Evolutionary conservation across 495 filamentous ascomycete species (phyloP).

Genomic region (Immersiella caudata): DNA sequence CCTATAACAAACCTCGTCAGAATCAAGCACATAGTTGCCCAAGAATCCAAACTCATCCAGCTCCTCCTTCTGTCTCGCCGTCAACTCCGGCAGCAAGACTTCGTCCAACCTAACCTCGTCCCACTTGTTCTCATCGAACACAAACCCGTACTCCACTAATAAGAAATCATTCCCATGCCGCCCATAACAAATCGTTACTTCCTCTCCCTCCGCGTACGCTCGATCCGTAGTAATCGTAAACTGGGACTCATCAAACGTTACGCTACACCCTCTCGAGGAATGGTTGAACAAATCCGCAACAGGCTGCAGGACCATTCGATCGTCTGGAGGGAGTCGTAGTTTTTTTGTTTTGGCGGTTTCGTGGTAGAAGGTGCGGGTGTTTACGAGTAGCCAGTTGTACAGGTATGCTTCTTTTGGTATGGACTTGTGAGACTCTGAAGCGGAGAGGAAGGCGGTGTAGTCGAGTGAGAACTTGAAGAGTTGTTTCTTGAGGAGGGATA

Average conservation of each 20-base stretch:
- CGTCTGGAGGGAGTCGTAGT: constrained; percentile 57
- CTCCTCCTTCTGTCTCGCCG: constrained; percentile 46
- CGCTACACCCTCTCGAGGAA: constrained; percentile 63
- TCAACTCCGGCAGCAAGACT: constrained; percentile 60
- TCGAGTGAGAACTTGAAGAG: constrained; percentile 63
- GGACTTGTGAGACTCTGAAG: constrained; percentile 52
- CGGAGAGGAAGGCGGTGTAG: background rate
- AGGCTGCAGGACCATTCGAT: constrained; percentile 79
- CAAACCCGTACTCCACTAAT: constrained; percentile 83
- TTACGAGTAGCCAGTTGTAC: constrained; percentile 80
- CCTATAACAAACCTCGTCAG: constrained; percentile 65
- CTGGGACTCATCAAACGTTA: constrained; percentile 57
- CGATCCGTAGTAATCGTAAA: constrained; percentile 64
- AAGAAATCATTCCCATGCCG: constrained; percentile 79
- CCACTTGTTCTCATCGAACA: constrained; percentile 65
- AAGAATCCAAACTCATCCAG: constrained; percentile 64
- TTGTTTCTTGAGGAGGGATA: constrained; percentile 61
- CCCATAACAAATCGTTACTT: constrained; percentile 82
- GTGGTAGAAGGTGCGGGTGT: constrained; percentile 82
- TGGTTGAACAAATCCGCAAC: constrained; percentile 89
- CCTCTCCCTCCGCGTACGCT: constrained; percentile 65
- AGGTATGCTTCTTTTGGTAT: constrained; percentile 47
- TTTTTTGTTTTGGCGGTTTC: constrained; percentile 53
- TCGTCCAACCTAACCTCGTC: constrained; percentile 73
- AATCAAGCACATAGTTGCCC: constrained; percentile 68